phyloP scores from a whole-genome alignment of 139 green algal species.

The Desmodesmus armatus region DNA sequence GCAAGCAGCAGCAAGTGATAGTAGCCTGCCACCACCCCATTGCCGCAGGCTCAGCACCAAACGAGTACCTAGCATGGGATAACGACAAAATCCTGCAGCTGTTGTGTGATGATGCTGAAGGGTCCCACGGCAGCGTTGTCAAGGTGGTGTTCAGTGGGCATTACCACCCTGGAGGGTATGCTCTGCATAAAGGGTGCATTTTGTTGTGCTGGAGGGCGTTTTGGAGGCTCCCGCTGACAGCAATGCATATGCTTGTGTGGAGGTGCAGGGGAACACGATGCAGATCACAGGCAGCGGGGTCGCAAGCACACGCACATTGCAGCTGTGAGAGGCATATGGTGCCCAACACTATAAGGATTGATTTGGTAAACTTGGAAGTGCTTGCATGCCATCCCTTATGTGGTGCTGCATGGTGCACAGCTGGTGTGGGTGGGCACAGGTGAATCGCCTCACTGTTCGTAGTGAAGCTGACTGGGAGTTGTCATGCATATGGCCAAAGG shows the following conservation, averaged over 20 bases:
- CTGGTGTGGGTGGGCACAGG: too few species aligned
- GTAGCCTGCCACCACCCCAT: conserved; percentile 54
- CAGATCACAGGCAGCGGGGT: conserved; percentile 28
- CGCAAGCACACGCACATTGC: too few species aligned
- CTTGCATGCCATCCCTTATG: too few species aligned
- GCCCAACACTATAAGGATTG: too few species aligned
- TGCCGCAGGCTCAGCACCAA: conserved; percentile 46
- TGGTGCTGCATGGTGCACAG: too few species aligned
- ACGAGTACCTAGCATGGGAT: conserved; percentile 49
- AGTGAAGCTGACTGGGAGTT: too few species aligned
- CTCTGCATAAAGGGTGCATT: conserved; percentile 51
- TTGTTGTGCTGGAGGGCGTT: conserved; percentile 69
- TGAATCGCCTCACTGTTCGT: too few species aligned
- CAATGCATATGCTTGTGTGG: conserved; percentile 61
- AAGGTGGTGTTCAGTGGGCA: conserved; percentile 61
- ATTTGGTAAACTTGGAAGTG: too few species aligned
- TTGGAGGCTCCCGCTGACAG: conserved; percentile 63
- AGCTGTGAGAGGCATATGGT: too few species aligned
- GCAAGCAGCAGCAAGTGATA: conserved; percentile 48
- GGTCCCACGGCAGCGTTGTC: conserved; percentile 8
- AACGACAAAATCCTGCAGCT: conserved; percentile 22
- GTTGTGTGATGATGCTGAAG: too few species aligned
- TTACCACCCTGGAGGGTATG: conserved; percentile 71
- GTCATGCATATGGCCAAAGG: too few species aligned
- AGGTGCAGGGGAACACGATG: conserved; percentile 41